Evolutionary conservation across 176 grass and related monocot genomes (phyloP).

Genomic region (Themeda triandra): DNA sequence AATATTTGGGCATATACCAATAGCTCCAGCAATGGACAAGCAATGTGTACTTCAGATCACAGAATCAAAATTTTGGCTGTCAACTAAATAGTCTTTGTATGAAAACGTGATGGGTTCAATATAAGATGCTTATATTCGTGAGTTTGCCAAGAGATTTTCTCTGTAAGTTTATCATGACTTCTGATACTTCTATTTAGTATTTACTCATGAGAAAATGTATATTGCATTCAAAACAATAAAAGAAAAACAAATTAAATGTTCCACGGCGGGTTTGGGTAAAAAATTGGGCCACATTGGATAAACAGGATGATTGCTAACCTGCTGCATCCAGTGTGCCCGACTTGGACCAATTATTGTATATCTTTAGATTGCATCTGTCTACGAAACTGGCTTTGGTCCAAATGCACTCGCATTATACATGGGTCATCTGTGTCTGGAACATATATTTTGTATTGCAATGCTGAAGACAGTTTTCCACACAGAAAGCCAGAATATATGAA

Average conservation of each 20-base stretch:
- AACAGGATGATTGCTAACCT: too few relatives aligned
- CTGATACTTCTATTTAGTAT: neutral
- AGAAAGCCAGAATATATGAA: neutral
- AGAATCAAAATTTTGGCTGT: neutral
- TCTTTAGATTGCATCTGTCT: too few relatives aligned
- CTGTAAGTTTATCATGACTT: neutral
- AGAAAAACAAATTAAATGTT: neutral
- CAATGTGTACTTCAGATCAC: neutral
- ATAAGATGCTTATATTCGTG: neutral
- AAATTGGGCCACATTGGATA: too few relatives aligned
- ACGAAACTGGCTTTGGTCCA: too few relatives aligned
- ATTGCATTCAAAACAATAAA: neutral
- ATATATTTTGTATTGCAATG: neutral
- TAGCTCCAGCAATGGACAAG: neutral
- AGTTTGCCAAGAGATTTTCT: neutral
- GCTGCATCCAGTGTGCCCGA: too few relatives aligned
- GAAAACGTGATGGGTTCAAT: neutral
- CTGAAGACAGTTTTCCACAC: neutral
- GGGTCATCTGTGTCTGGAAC: too few relatives aligned
- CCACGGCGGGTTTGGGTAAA: too few relatives aligned
- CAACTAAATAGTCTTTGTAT: neutral
- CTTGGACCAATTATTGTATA: too few relatives aligned
- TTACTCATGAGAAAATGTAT: neutral
- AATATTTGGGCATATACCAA: neutral
- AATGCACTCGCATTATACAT: too few relatives aligned